A percentile compares a stretch with the other conserved stretches of the same genome.
These are phyloP conservation scores for Umbelopsis sp. DNA, from an alignment of 192 early-diverging fungal genomes.

Conservation along the genomic window DNA sequence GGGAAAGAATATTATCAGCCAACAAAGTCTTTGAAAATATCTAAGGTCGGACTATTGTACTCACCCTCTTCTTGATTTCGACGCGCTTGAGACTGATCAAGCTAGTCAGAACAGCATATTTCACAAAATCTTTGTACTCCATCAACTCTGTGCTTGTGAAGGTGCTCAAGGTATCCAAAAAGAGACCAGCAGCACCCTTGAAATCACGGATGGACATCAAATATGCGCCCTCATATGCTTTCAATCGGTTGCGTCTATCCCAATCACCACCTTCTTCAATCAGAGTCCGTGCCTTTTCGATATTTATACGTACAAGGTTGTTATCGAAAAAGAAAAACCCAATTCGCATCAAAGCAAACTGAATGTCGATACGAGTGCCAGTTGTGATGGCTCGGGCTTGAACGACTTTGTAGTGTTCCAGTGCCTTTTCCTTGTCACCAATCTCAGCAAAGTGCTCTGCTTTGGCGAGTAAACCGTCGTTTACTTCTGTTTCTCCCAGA, in stretches of 20 bases:
- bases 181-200: constrained; percentile 85
- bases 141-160: constrained; percentile 97
- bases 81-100: constrained; percentile 86
- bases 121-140: constrained; percentile 97
- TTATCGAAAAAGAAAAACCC: constrained; percentile 93
- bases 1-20: not conserved
- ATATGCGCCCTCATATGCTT: constrained; percentile 95
- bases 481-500: constrained; percentile 91
- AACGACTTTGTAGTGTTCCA: constrained; percentile 79
- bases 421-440: constrained; percentile 93
- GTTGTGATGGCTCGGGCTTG: constrained; percentile 89
- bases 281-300: constrained; percentile 83
- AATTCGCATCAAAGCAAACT: constrained; percentile 90
- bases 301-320: constrained; percentile 74
- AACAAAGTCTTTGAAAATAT: not conserved
- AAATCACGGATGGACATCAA: constrained; percentile 95
- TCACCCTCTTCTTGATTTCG: constrained; percentile 94
- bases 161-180: constrained; percentile 94
- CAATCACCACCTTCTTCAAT: constrained; percentile 99
- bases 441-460: constrained; percentile 92
- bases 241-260: constrained; percentile 98
- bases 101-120: constrained; percentile 89
- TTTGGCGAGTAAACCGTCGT: constrained; percentile 83
- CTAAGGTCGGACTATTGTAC: not conserved
- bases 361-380: constrained; percentile 91